Percentiles rank a stretch among this genome's conserved stretches.
phyloP scores from a whole-genome alignment of 1,284 basidiomycete species.

The Sphaerobolus stellatus region DNA sequence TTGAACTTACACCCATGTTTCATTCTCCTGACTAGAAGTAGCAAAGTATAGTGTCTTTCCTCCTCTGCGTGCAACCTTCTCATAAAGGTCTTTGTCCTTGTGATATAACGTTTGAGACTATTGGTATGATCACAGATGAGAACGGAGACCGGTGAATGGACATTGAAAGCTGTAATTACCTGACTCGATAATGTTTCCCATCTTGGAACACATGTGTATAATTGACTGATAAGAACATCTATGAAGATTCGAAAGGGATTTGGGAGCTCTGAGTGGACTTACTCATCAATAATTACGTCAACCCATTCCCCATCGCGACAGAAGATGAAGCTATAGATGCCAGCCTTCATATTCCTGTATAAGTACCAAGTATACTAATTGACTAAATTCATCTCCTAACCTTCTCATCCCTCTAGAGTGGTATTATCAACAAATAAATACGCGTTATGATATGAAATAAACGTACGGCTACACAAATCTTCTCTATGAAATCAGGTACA shows the following conservation, averaged over 20 bases:
- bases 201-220: constrained; percentile 47
- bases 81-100: constrained; percentile 46
- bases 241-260: not conserved
- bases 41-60: constrained; percentile 53
- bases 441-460: constrained; percentile 9
- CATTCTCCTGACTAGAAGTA: constrained; percentile 42
- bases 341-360: constrained; percentile 33
- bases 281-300: constrained; percentile 49
- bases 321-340: constrained; percentile 58
- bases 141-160: not conserved
- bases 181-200: constrained; percentile 42
- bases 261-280: constrained; percentile 17
- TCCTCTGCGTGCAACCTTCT: constrained; percentile 44
- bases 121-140: constrained; percentile 11
- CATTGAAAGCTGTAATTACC: not conserved
- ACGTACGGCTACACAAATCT: constrained; percentile 49
- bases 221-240: constrained; percentile 29
- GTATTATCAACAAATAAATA: constrained; percentile 4
- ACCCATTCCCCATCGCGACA: constrained; percentile 45
- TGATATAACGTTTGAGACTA: constrained; percentile 43
- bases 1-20: constrained; percentile 45
- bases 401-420: constrained; percentile 43
- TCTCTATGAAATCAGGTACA: constrained; percentile 43
- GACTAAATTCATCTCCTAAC: constrained; percentile 7
- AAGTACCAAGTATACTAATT: not conserved